Conservation (phyloP, 768 basidiomycete species). For the Lentinula boryana region DNA sequence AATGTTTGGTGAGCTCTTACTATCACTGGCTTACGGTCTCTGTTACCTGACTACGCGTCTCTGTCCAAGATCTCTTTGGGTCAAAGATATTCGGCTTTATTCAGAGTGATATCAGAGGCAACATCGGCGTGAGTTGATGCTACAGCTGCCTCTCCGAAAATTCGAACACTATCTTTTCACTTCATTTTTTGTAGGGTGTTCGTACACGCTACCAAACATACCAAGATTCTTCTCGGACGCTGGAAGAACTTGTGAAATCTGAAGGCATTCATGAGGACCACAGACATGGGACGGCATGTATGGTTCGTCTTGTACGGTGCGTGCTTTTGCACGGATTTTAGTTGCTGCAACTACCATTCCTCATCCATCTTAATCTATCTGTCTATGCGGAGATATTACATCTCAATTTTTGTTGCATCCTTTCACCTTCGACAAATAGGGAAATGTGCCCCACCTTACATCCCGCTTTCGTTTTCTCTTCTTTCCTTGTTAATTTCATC, state of each 20-base stretch:
- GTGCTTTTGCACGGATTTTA: constrained; percentile 9
- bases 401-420: too few species aligned
- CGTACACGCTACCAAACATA: constrained; percentile 43
- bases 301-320: constrained; percentile 64
- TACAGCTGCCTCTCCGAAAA: not conserved
- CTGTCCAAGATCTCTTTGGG: constrained; percentile 53
- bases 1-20: constrained; percentile 52
- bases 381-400: too few species aligned
- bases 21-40: constrained; percentile 6
- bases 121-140: constrained; percentile 46
- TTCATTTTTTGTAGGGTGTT: constrained; percentile 45
- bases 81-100: constrained; percentile 69
- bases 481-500: not conserved
- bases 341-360: not conserved
- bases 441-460: too few species aligned
- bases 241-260: constrained; percentile 53
- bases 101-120: constrained; percentile 62
- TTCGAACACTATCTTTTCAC: not conserved
- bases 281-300: constrained; percentile 51
- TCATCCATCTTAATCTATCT: not conserved
- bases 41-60: not conserved
- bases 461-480: not conserved
- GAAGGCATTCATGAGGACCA: constrained; percentile 33
- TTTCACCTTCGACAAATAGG: too few species aligned
- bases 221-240: constrained; percentile 40